phyloP scores from a whole-genome alignment of 495 filamentous ascomycete genomes.

The Annulohypoxylon moriforme region DNA sequence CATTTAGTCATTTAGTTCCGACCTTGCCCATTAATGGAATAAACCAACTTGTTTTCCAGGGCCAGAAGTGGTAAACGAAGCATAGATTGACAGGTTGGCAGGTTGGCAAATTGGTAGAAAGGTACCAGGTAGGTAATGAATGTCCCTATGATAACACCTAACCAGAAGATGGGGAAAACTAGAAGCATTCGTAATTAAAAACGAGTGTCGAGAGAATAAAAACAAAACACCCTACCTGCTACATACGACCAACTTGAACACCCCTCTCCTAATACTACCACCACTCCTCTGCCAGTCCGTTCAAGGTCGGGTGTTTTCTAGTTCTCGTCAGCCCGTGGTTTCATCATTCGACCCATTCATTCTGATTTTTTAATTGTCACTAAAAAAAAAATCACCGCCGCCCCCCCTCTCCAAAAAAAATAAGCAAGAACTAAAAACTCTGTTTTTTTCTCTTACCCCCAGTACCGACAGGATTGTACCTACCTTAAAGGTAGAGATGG shows the following conservation, averaged over 20 bases:
- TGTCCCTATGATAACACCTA: conserved; percentile 3
- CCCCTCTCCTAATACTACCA: conserved; percentile 20
- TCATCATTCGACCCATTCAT: conserved; percentile 43
- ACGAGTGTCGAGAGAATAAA: conserved; percentile 1
- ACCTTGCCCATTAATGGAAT: conserved; percentile 28
- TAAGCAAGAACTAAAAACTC: conserved; percentile 40
- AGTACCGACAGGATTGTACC: conserved; percentile 22
- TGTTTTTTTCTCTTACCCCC: conserved; percentile 39
- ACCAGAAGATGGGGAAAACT: neutral
- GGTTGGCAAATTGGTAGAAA: neutral
- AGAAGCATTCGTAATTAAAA: conserved; percentile 2
- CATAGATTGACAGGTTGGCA: neutral
- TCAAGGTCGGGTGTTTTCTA: conserved; percentile 42
- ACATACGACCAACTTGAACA: neutral
- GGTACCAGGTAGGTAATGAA: neutral
- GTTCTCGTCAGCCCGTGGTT: conserved; percentile 43
- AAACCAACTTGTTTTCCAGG: conserved; percentile 14
- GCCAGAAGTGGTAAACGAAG: conserved; percentile 6
- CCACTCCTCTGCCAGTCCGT: conserved; percentile 11
- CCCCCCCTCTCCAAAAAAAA: conserved; percentile 39
- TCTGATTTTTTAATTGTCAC: conserved; percentile 42
- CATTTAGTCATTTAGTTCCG: conserved; percentile 18
- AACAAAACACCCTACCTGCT: conserved; percentile 3
- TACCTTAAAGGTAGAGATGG: conserved; percentile 54
- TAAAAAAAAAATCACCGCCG: conserved; percentile 43